Conservation (phyloP, 148 eudicot species). For the Camellia granthamiana region DNA sequence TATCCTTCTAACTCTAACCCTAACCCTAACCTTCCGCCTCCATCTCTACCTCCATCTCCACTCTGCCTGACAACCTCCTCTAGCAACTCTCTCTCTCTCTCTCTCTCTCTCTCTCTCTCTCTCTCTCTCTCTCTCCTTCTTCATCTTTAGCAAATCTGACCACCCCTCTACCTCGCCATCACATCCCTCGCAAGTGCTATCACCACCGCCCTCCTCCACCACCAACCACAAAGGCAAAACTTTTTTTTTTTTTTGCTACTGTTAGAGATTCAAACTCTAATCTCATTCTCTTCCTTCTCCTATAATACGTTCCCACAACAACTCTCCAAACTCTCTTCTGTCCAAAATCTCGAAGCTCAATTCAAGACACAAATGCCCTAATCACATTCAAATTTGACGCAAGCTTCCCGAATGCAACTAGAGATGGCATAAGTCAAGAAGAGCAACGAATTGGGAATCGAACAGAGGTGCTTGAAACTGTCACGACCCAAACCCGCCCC, state of each 20-base stretch:
- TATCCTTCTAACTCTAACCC: too few relatives aligned
- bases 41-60: too few relatives aligned
- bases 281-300: constrained; percentile 43
- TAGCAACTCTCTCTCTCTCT: too few relatives aligned
- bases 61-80: too few relatives aligned
- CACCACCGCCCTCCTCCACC: too few relatives aligned
- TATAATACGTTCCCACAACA: constrained; percentile 35
- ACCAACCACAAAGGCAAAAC: constrained; percentile 10
- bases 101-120: too few relatives aligned
- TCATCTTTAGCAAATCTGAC: too few relatives aligned
- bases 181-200: too few relatives aligned
- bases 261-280: constrained; percentile 18
- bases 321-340: constrained; percentile 20
- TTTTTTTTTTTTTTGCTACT: constrained; percentile 27
- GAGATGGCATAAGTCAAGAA: constrained; percentile 37
- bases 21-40: too few relatives aligned
- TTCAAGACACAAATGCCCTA: constrained; percentile 17
- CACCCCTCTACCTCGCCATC: too few relatives aligned
- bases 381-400: constrained; percentile 20
- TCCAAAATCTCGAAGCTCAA: constrained; percentile 17
- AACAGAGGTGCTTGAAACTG: constrained; percentile 44
- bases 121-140: too few relatives aligned
- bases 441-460: constrained; percentile 64
- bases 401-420: constrained; percentile 26
- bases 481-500: too few relatives aligned